Evolutionary conservation across 2,329 filamentous ascomycete genomes (phyloP).

Genomic region (Boeremia exigua): DNA sequence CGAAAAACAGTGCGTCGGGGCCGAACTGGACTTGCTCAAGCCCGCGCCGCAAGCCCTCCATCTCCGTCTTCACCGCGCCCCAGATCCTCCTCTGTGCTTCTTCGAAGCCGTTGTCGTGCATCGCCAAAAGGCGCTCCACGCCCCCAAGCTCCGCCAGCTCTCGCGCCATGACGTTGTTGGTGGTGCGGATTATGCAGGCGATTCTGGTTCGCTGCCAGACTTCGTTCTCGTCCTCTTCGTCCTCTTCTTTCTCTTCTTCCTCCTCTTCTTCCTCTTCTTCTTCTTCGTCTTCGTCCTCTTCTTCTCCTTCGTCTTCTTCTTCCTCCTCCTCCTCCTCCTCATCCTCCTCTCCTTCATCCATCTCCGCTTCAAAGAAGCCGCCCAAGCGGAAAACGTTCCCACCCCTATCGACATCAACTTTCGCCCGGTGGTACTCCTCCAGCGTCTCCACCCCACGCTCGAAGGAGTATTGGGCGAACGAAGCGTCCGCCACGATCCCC

Average conservation of each 20-base stretch:
- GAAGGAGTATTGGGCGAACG: slow-evolving; percentile 2
- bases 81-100: not conserved
- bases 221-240: too few species aligned
- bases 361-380: too few species aligned
- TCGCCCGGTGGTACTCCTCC: not conserved
- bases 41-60: not conserved
- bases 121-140: not conserved
- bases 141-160: not conserved
- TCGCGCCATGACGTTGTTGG: not conserved
- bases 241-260: too few species aligned
- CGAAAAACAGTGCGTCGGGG: not conserved
- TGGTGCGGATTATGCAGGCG: not conserved
- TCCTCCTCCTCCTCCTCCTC: too few species aligned
- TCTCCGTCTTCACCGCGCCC: not conserved
- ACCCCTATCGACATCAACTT: not conserved
- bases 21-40: not conserved
- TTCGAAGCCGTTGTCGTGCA: not conserved
- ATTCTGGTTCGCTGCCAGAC: not conserved
- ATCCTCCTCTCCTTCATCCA: too few species aligned
- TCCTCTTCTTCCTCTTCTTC: too few species aligned
- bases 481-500: not conserved
- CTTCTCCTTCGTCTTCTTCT: too few species aligned
- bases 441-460: not conserved
- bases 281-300: too few species aligned
- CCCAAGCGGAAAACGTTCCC: too few species aligned